Percentiles rank a stretch among this genome's conserved stretches.
phyloP scores from a whole-genome alignment of 768 basidiomycete species.

The Boletus insuetus region DNA sequence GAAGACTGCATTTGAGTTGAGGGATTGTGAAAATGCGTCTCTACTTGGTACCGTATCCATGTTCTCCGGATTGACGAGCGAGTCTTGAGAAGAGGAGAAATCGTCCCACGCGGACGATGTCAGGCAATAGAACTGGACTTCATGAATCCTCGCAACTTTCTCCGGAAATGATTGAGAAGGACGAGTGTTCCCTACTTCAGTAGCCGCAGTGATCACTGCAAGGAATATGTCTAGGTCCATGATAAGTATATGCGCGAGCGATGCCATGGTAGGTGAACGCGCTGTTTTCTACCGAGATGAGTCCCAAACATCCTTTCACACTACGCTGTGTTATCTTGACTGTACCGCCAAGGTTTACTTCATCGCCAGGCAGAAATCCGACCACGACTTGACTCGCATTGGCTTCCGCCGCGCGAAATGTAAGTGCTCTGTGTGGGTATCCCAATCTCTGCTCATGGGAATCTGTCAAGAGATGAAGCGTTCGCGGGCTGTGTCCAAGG shows the following conservation, averaged over 20 bases:
- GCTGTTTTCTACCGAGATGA: conserved; percentile 74
- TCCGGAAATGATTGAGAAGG: conserved; percentile 56
- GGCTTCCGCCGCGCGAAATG: conserved; percentile 63
- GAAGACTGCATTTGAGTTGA: conserved; percentile 49
- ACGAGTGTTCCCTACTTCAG: conserved; percentile 70
- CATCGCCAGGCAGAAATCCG: conserved; percentile 74
- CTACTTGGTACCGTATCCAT: conserved; percentile 43
- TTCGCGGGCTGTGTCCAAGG: conserved; percentile 63
- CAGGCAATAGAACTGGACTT: conserved; percentile 87
- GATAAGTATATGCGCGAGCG: conserved; percentile 3
- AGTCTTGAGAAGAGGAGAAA: conserved; percentile 49
- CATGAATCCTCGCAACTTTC: conserved; percentile 78
- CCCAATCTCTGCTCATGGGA: conserved; percentile 63
- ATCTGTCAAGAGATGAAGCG: conserved; percentile 70
- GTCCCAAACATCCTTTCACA: conserved; percentile 81
- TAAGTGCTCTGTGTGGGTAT: conserved; percentile 58
- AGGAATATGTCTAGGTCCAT: conserved; percentile 71
- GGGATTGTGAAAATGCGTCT: conserved; percentile 43
- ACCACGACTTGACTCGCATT: conserved; percentile 69
- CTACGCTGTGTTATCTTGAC: conserved; percentile 67
- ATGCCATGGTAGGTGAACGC: conserved; percentile 20
- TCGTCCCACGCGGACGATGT: conserved; percentile 86
- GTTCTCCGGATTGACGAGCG: conserved; percentile 54
- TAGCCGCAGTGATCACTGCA: conserved; percentile 73
- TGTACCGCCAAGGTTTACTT: conserved; percentile 64